Evolutionary conservation across 805 yeast genomes (phyloP).

Genomic region (Candida sphagnicola): DNA sequence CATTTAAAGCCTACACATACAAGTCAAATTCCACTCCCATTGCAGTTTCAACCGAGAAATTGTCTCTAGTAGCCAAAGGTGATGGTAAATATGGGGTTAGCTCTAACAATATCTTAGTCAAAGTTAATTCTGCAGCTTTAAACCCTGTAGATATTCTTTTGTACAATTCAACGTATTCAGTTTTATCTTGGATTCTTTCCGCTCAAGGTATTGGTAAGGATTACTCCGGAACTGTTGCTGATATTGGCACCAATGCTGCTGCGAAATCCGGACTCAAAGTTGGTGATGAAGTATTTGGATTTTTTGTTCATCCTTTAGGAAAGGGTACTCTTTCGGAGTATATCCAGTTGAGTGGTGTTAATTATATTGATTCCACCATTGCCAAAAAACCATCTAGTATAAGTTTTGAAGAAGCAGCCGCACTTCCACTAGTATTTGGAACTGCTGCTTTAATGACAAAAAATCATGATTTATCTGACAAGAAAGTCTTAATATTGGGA

Average conservation of each 20-base stretch:
- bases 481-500: conserved; percentile 63
- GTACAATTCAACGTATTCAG: conserved; percentile 12
- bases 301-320: conserved; percentile 11
- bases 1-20: conserved; percentile 2
- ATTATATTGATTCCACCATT: conserved; percentile 12
- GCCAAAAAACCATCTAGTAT: conserved; percentile 41
- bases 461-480: conserved; percentile 31
- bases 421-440: conserved; percentile 59
- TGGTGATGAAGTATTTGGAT: conserved; percentile 29
- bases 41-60: not conserved
- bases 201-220: conserved; percentile 28
- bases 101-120: conserved; percentile 18
- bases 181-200: conserved; percentile 4
- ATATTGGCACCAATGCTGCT: conserved; percentile 24
- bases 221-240: conserved; percentile 29
- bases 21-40: not conserved
- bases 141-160: conserved; percentile 30
- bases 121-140: conserved; percentile 28
- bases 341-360: conserved; percentile 32
- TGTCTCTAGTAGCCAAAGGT: not conserved
- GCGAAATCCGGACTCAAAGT: conserved; percentile 15
- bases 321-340: conserved; percentile 48
- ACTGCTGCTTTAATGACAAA: conserved; percentile 51
- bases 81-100: conserved; percentile 1
- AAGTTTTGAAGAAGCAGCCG: conserved; percentile 55